These are phyloP conservation scores for Collybia nuda DNA, from an alignment of 768 basidiomycete species.

Conservation along the genomic window DNA sequence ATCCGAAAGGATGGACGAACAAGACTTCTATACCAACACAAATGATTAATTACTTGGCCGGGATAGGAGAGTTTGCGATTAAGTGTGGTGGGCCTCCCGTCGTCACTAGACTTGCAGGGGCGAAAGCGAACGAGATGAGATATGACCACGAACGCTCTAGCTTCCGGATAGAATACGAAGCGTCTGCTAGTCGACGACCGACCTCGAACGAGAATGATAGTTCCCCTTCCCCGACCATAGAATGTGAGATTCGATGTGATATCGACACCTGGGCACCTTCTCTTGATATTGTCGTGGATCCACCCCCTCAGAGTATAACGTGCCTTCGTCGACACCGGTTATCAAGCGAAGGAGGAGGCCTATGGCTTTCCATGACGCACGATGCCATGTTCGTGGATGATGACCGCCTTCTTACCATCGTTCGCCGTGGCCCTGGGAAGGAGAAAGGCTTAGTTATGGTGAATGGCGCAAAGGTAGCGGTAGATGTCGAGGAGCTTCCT, in stretches of 20 bases:
- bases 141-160: constrained; percentile 87
- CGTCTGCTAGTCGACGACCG: constrained; percentile 48
- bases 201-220: constrained; percentile 24
- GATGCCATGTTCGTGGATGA: constrained; percentile 76
- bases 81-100: constrained; percentile 93
- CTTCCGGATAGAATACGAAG: constrained; percentile 85
- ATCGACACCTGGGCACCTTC: constrained; percentile 84
- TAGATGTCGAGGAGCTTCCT: constrained; percentile 87
- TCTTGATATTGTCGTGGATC: constrained; percentile 89
- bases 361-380: constrained; percentile 93
- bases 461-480: constrained; percentile 81
- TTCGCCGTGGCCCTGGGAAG: constrained; percentile 72
- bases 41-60: constrained; percentile 87
- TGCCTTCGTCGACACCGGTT: constrained; percentile 86
- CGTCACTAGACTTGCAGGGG: constrained; percentile 80
- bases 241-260: constrained; percentile 92
- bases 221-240: constrained; percentile 52
- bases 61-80: constrained; percentile 94
- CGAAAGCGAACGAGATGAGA: constrained; percentile 66
- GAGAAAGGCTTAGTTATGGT: constrained; percentile 86
- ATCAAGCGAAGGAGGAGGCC: constrained; percentile 83
- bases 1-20: constrained; percentile 96
- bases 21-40: constrained; percentile 93
- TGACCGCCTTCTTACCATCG: constrained; percentile 72
- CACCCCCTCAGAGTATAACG: constrained; percentile 81